A percentile compares a stretch with the other conserved stretches of the same genome.
Conservation (phyloP, 805 yeast genomes). For the Wickerhamomyces pijperi region DNA sequence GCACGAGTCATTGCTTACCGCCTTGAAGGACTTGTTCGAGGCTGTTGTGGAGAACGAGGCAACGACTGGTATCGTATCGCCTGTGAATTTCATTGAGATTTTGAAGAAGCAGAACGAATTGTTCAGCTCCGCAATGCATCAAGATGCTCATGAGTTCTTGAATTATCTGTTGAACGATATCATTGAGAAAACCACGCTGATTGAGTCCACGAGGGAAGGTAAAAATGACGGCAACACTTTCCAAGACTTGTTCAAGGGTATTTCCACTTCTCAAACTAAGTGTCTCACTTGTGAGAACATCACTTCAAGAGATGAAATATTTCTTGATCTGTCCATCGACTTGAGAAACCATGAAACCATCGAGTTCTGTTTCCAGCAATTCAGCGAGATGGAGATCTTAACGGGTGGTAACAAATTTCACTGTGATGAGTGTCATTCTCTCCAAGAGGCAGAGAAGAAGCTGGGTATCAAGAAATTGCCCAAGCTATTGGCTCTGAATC, state of each 20-base stretch:
- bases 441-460: constrained; percentile 89
- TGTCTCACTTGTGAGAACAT: constrained; percentile 83
- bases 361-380: constrained; percentile 69
- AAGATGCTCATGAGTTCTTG: constrained; percentile 95
- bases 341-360: constrained; percentile 65
- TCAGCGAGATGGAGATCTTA: constrained; percentile 76
- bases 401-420: constrained; percentile 84
- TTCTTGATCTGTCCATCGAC: constrained; percentile 80
- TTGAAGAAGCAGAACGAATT: constrained; percentile 74
- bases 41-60: constrained; percentile 62
- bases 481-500: constrained; percentile 66
- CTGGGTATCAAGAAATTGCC: constrained; percentile 76
- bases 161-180: constrained; percentile 77
- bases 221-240: constrained; percentile 32
- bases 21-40: constrained; percentile 80
- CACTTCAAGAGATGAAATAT: constrained; percentile 74
- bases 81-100: constrained; percentile 59
- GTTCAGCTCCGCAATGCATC: constrained; percentile 89
- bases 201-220: constrained; percentile 10
- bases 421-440: constrained; percentile 81
- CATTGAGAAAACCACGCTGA: constrained; percentile 24
- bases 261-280: constrained; percentile 74
- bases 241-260: constrained; percentile 72
- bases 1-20: constrained; percentile 42
- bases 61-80: constrained; percentile 76